A percentile compares a stretch with the other conserved stretches of the same genome.
These are phyloP conservation scores for Crithidia brevicula DNA, from an alignment of 208 protist genomes.

Conservation along the genomic window DNA sequence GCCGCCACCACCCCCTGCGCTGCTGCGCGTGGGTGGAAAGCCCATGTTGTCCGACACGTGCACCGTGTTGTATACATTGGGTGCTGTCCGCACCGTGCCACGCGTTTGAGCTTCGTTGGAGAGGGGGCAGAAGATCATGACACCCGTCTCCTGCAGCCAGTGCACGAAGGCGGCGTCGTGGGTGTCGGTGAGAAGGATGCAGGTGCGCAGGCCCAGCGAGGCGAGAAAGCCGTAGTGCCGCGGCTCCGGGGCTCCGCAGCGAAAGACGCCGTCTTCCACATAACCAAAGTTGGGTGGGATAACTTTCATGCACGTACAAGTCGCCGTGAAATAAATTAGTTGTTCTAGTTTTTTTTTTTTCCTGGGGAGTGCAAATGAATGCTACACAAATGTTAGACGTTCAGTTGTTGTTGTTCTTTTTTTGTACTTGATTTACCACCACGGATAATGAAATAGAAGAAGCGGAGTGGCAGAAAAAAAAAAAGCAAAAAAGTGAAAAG, in stretches of 20 bases:
- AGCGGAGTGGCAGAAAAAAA: conserved; percentile 21
- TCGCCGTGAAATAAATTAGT: too few relatives aligned
- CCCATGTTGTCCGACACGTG: conserved; percentile 26
- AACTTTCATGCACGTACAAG: conserved; percentile 75
- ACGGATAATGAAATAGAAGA: too few relatives aligned
- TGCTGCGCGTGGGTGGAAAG: conserved; percentile 3
- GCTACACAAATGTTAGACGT: too few relatives aligned
- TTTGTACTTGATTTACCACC: too few relatives aligned
- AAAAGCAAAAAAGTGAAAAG: not conserved
- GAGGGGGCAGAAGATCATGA: conserved; percentile 80
- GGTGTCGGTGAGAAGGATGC: conserved; percentile 95
- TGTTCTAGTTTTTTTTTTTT: too few relatives aligned
- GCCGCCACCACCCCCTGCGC: conserved; percentile 3
- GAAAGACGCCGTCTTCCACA: conserved; percentile 96
- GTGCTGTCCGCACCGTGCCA: not conserved
- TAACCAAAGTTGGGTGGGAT: conserved; percentile 96
- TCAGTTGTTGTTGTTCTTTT: too few relatives aligned
- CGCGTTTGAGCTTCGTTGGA: conserved; percentile 20
- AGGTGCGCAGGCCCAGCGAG: conserved; percentile 94
- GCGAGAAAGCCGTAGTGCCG: conserved; percentile 97
- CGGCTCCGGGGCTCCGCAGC: conserved; percentile 95
- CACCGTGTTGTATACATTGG: conserved; percentile 8
- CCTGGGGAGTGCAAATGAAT: too few relatives aligned
- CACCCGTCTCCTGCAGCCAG: conserved; percentile 94
- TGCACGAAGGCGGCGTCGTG: conserved; percentile 91